Conservation (phyloP, 129 eudicot genomes). For the Smallanthus sonchifolius region DNA sequence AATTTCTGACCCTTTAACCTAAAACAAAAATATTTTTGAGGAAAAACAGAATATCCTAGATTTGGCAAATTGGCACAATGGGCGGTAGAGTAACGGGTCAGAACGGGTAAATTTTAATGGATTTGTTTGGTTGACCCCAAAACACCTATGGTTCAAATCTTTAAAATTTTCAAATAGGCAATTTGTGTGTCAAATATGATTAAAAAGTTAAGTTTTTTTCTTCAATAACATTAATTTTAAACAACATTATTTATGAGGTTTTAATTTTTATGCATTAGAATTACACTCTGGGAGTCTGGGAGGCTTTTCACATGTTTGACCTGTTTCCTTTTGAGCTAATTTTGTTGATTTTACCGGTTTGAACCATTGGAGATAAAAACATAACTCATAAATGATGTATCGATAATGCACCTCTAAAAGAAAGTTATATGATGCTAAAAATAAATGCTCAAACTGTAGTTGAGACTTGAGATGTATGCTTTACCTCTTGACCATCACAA, state of each 20-base stretch:
- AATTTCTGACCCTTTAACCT: slow-evolving; percentile 91
- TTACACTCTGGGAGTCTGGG: not conserved
- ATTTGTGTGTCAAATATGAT: not conserved
- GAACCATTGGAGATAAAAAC: not conserved
- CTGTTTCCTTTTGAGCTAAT: not conserved
- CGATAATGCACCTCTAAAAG: not conserved
- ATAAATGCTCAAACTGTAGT: not conserved
- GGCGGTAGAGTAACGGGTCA: not conserved
- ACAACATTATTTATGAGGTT: not conserved
- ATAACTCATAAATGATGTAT: not conserved
- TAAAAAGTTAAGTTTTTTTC: not conserved
- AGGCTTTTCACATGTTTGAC: not conserved
- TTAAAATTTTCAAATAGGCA: not conserved
- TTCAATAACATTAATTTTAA: not conserved
- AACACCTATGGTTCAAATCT: not conserved
- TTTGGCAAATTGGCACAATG: not conserved
- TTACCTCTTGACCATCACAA: slow-evolving; percentile 80
- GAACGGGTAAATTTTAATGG: not conserved
- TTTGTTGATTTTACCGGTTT: not conserved
- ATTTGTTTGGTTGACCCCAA: not conserved
- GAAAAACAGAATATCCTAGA: not conserved
- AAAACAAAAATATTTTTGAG: not conserved
- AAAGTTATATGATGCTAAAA: not conserved
- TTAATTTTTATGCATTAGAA: not conserved
- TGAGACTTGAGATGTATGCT: not conserved